A percentile compares a stretch with the other conserved stretches of the same genome.
These are phyloP conservation scores for Aspergillus bridgeri DNA, from an alignment of 495 filamentous ascomycete species.

Conservation along the genomic window DNA sequence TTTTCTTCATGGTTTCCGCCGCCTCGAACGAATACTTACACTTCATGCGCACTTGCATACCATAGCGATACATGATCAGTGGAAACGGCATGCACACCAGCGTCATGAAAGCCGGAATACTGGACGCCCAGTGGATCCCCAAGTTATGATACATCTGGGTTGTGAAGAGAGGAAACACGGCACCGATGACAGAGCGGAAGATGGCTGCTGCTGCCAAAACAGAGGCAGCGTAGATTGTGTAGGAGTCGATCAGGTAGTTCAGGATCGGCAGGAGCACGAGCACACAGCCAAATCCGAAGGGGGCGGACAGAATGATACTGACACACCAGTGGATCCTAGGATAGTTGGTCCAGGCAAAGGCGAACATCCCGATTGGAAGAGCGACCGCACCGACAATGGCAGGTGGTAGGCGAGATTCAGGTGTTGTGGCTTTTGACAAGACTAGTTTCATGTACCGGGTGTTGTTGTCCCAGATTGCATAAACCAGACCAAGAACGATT, in stretches of 20 bases:
- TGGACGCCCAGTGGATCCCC: conserved; percentile 71
- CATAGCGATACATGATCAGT: no score
- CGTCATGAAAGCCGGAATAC: no score
- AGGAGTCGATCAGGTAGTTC: conserved; percentile 68
- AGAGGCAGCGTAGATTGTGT: conserved; percentile 66
- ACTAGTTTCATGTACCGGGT: conserved; percentile 2
- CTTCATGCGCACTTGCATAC: no score
- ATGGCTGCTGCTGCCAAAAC: conserved; percentile 66
- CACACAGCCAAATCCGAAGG: conserved; percentile 64
- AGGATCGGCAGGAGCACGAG: conserved; percentile 59
- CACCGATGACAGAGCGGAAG: conserved; percentile 57
- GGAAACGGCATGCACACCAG: no score
- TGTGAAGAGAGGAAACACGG: conserved; percentile 69
- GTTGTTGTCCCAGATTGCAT: conserved; percentile 21
- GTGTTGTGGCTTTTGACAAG: conserved; percentile 10
- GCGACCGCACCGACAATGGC: conserved; percentile 19
- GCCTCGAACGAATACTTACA: no score
- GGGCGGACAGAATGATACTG: conserved; percentile 50
- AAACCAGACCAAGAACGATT: conserved; percentile 48
- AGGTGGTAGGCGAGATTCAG: conserved; percentile 29
- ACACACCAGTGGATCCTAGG: conserved; percentile 58
- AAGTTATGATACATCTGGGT: conserved; percentile 59
- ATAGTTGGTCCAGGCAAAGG: conserved; percentile 57
- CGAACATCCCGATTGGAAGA: conserved; percentile 43
- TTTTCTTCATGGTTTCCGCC: no score